These are phyloP conservation scores for Kregervanrija fluxuum DNA, from an alignment of 805 yeast genomes.

Conservation along the genomic window DNA sequence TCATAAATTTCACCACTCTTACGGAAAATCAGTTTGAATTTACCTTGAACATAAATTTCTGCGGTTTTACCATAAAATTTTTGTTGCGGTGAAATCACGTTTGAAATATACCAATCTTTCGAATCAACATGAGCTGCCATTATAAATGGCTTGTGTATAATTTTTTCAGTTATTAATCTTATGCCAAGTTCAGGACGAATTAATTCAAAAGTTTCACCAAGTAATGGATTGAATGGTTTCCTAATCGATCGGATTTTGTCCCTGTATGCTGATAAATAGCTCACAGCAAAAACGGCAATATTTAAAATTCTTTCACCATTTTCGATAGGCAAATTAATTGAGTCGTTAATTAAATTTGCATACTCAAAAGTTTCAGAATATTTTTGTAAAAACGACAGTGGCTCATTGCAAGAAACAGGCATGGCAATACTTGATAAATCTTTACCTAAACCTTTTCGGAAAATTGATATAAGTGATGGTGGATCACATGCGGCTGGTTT, in stretches of 20 bases:
- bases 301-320: conserved; percentile 55
- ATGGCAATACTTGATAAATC: conserved; percentile 79
- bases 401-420: conserved; percentile 95
- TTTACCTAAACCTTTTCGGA: conserved; percentile 88
- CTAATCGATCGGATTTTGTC: conserved; percentile 69
- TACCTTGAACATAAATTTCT: conserved; percentile 74
- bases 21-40: conserved; percentile 43
- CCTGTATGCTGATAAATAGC: conserved; percentile 63
- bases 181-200: conserved; percentile 78
- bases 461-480: conserved; percentile 71
- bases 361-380: conserved; percentile 79
- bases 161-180: conserved; percentile 77
- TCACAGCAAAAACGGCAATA: conserved; percentile 77
- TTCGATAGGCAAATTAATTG: conserved; percentile 39
- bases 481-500: conserved; percentile 58
- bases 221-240: conserved; percentile 90
- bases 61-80: conserved; percentile 94
- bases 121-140: conserved; percentile 77
- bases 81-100: conserved; percentile 67
- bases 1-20: conserved; percentile 64
- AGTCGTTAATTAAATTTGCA: conserved; percentile 54
- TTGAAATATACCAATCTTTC: conserved; percentile 56
- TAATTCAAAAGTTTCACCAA: conserved; percentile 90
- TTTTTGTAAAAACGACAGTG: conserved; percentile 73
- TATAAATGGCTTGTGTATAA: conserved; percentile 71